phyloP scores from a whole-genome alignment of 2,329 filamentous ascomycete species.

The Xylogone sp. region DNA sequence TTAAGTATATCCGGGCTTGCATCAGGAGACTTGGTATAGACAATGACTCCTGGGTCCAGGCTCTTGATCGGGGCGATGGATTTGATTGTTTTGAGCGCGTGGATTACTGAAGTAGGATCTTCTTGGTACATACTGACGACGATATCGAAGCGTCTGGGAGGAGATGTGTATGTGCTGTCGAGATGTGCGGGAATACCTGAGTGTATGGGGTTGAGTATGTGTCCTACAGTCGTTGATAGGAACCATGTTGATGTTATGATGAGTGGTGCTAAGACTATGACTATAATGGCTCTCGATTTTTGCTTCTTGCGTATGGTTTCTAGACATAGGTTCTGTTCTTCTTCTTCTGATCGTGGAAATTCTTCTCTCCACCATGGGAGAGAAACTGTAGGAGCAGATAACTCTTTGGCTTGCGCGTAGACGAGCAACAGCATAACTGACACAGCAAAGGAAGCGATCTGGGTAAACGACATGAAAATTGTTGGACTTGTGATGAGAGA shows the following conservation, averaged over 20 bases:
- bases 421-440: no score
- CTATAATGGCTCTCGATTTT: no score
- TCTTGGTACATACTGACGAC: conserved; percentile 24
- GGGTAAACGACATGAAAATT: conserved; percentile 14
- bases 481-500: conserved; percentile 12
- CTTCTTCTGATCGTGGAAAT: no score
- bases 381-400: no score
- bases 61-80: conserved; percentile 14
- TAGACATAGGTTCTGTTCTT: no score
- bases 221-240: background rate
- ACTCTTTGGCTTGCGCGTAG: no score
- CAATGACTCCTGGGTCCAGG: conserved; percentile 13
- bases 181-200: conserved; percentile 6
- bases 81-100: conserved; percentile 17
- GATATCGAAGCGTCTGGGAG: conserved; percentile 19
- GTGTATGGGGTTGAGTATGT: conserved; percentile 6
- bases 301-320: no score
- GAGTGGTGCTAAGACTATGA: background rate
- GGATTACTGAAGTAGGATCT: conserved; percentile 12
- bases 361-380: no score
- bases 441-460: conserved; percentile 6
- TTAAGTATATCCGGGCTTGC: conserved; percentile 14
- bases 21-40: conserved; percentile 22
- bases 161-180: conserved; percentile 13
- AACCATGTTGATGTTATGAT: background rate